These are phyloP conservation scores for Grifola frondosa DNA, from an alignment of 1,284 basidiomycete genomes.

Conservation along the genomic window DNA sequence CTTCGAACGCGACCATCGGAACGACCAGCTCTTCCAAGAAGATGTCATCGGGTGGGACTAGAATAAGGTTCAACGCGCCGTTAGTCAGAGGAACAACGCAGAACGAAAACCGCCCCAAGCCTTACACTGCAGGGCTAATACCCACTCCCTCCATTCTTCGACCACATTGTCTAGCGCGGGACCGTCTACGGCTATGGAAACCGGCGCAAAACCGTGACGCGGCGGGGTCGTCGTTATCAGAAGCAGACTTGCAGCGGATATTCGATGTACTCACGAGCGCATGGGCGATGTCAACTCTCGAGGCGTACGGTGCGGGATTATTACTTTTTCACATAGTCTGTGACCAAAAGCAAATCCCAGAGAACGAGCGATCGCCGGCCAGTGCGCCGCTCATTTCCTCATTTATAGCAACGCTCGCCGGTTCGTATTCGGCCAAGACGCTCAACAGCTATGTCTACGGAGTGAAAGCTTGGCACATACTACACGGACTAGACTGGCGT, in stretches of 20 bases:
- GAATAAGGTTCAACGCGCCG: too few relatives aligned
- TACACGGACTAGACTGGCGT: conserved; percentile 22
- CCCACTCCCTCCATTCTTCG: conserved; percentile 10
- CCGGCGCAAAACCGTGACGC: too few relatives aligned
- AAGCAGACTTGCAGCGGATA: conserved; percentile 19
- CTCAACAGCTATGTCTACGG: conserved; percentile 23
- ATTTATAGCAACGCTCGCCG: conserved; percentile 18
- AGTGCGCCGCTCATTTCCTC: conserved; percentile 3
- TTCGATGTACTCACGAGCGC: conserved; percentile 6
- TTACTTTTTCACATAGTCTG: conserved; percentile 33
- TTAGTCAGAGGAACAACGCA: too few relatives aligned
- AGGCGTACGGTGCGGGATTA: conserved; percentile 29
- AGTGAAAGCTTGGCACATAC: conserved; percentile 26
- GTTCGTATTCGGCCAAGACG: conserved; percentile 16
- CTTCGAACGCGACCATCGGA: too few relatives aligned
- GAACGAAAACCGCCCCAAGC: neutral
- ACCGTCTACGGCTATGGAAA: conserved; percentile 26
- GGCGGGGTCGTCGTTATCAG: too few relatives aligned
- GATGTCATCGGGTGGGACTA: too few relatives aligned
- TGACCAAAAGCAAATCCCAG: conserved; percentile 21
- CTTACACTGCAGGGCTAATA: neutral
- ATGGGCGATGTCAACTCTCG: conserved; percentile 23
- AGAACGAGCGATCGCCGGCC: conserved; percentile 19
- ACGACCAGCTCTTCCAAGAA: too few relatives aligned
- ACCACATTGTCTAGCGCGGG: conserved; percentile 20